Evolutionary conservation across 2,329 filamentous ascomycete genomes (phyloP).

Genomic region (Colletotrichum liaoningense): DNA sequence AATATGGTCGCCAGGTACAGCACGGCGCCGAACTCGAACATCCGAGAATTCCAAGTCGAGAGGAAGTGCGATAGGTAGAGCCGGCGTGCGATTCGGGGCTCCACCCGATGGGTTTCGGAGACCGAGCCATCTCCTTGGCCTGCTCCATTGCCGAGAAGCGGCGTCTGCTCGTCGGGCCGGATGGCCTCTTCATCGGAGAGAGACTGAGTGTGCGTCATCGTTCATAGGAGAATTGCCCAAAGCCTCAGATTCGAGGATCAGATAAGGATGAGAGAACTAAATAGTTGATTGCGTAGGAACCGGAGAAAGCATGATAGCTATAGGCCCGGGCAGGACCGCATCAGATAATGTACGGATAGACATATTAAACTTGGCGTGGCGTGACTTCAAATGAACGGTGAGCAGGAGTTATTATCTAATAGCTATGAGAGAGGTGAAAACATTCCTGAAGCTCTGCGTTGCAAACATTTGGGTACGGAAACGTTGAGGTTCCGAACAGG

Average conservation of each 20-base stretch:
- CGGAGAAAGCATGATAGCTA: background rate
- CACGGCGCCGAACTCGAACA: constrained; percentile 61
- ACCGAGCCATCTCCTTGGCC: background rate
- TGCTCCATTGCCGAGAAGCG: background rate
- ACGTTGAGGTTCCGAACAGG: background rate
- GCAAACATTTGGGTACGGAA: background rate
- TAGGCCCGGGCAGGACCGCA: background rate
- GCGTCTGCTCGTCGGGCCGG: background rate
- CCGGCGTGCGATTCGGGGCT: background rate
- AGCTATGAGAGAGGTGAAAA: background rate
- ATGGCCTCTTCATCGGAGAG: background rate
- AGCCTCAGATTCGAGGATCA: background rate
- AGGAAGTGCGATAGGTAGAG: constrained; percentile 59
- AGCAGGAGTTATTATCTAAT: background rate
- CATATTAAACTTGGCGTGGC: background rate
- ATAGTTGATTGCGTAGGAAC: background rate
- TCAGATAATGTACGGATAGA: background rate
- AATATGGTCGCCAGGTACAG: constrained; percentile 56
- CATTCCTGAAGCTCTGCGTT: background rate
- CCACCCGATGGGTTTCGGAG: background rate
- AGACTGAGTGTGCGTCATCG: background rate
- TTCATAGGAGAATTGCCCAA: background rate
- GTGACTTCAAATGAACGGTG: background rate
- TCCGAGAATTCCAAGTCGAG: constrained; percentile 60
- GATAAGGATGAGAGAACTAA: background rate